Base-by-base conservation (phyloP, 495 filamentous ascomycete species). In the Tuber calosporum region DNA sequence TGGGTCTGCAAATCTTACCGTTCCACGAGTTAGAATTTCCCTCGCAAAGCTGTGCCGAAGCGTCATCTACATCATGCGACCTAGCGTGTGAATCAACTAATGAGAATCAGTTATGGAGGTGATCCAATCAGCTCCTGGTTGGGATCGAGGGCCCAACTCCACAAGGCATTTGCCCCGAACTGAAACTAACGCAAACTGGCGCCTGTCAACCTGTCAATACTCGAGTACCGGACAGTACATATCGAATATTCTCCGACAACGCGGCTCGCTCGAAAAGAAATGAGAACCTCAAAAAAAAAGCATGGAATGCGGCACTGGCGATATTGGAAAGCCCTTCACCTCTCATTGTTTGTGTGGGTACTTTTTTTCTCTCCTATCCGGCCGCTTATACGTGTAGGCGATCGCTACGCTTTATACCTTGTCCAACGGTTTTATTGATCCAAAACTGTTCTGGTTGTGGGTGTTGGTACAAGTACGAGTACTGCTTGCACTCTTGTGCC, bases 1-100 rank as follows among this genome's bases (percentile, higher is more conserved):
- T 78, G 76, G 76, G 75, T 77, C 76, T 71, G 76, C 75, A 77
- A 78, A 78, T 77, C 76, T 78, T 78, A 77, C 74, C 74, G 70
- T 77, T 73, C 75, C 76, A 77, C 76, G 77, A 77, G 75, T 76
- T 71, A 72, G 75, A 76, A 74, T 74, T 62, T 74, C 67, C 72
- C 75, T 77, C 70, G 74, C 75, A 77, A 62, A 78, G 74, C 74
- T 73, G 70, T 73, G 74, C 74, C 76, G 74, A 77, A 76, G 76
- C 76, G 76, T 78, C 74, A 77, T 77, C 74, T 74, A 76, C 69
- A 77, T 77, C 75, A 77, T 78, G 76, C 76, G 77, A 70, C 76
- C 76, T 69, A 78, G 68, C 66, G 74, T 77, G 76, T 34, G 53
- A 30, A 78, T 77, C 73, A 70, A 76, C 68, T 70, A 71, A 74